Evolutionary conservation across 352 stramenopile species (phyloP), one percentile per base, ranked within the genome.

Genomic region (Stephanocyclus meneghinianus): DNA sequence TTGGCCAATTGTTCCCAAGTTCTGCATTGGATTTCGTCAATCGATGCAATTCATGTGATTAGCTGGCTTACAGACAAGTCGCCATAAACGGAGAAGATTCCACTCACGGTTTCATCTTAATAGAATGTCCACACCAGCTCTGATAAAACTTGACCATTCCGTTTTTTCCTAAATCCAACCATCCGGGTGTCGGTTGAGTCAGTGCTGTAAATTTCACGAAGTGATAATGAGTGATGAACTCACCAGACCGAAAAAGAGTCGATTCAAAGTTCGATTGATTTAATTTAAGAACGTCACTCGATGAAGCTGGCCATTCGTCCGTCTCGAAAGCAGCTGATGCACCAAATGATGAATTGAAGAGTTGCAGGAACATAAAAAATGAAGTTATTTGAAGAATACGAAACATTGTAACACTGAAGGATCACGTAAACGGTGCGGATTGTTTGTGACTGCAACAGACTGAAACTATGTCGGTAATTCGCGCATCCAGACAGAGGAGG

Each of bases 71-170:
- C 3, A 59, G 26, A 42, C 56, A 50, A 35, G 32, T 53, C 47
- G 35, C 59, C 15, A 55, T 42, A 45, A 42, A 45, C 9, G 18
- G 29, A 47, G 40, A 60, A 51, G 8, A 35, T 55, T 9, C 40
- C 26, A 77, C 70, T 66, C 37, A 77, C 70, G 64, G 73, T 47
- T 75, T 74, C 21, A 81, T 70, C 30, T 68, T 66, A 21, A 71
- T 71, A 35, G 50, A 71, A 68, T 75, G 73, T 32, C 73, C 64
- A 50, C 64, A 75, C 73, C 73, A 81, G 42, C 53, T 81, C 35
- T 80, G 72, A 50, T 76, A 81, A 71, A 81, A 81, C 65, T 67
- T 75, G 4, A 75, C 64, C 42, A 81, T 75, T 15, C 73, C 73
- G 65, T 75, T 81, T 71, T 65, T 74, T 51, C 73, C 73, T 81